Conservation (phyloP, 202 grass and related monocot genomes). For the Musa balbisiana region DNA sequence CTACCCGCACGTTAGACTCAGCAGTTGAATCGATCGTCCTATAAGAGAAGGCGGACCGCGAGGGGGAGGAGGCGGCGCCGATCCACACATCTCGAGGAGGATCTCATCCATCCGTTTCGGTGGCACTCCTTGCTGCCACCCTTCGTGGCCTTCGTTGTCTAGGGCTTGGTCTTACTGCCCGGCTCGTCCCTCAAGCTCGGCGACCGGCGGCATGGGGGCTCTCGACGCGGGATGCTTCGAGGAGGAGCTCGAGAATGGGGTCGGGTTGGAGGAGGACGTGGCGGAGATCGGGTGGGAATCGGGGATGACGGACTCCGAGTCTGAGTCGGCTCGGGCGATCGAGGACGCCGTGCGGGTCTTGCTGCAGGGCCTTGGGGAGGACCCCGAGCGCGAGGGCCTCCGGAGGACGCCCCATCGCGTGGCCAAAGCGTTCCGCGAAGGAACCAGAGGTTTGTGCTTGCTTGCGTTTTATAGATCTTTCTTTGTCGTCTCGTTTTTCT, state of each 20-base stretch:
- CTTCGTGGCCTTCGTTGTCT: too few relatives aligned
- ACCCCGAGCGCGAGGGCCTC: constrained; percentile 63
- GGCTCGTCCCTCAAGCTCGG: background rate
- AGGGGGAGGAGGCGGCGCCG: too few relatives aligned
- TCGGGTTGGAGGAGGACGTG: constrained; percentile 10
- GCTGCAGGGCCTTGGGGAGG: constrained; percentile 80
- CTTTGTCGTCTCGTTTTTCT: background rate
- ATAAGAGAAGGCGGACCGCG: too few relatives aligned
- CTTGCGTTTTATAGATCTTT: constrained; percentile 20
- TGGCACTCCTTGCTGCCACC: too few relatives aligned
- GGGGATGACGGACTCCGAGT: background rate
- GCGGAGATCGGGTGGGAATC: constrained; percentile 29
- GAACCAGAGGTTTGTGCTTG: constrained; percentile 51
- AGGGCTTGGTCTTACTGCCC: too few relatives aligned
- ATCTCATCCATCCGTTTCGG: too few relatives aligned
- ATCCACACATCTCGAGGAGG: too few relatives aligned
- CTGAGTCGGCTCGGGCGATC: too few relatives aligned
- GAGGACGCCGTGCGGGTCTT: constrained; percentile 56
- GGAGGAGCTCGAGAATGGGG: constrained; percentile 5
- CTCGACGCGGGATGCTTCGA: constrained; percentile 64
- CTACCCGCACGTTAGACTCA: too few relatives aligned
- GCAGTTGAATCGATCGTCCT: too few relatives aligned
- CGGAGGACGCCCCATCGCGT: constrained; percentile 77
- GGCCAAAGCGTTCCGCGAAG: constrained; percentile 90
- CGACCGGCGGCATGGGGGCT: constrained; percentile 44